A percentile compares a stretch with the other conserved stretches of the same genome.
phyloP scores from a whole-genome alignment of 257 asterid species.

The Capsicum rhomboideum region DNA sequence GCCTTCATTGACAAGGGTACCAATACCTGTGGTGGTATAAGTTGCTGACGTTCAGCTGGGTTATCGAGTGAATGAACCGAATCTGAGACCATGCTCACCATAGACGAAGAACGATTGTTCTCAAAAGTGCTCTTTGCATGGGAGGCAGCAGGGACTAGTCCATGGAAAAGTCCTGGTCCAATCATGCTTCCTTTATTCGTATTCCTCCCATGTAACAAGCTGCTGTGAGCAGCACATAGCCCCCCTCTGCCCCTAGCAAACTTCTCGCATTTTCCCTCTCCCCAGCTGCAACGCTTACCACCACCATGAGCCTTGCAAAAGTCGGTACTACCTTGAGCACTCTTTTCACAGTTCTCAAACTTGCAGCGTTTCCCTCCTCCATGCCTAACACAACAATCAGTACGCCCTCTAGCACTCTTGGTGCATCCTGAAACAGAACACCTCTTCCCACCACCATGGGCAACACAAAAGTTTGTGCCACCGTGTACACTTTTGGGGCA shows the following conservation, averaged over 20 bases:
- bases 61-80: slow-evolving; percentile 31
- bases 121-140: slow-evolving; percentile 24
- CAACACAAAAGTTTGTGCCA: slow-evolving; percentile 81
- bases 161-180: slow-evolving; percentile 72
- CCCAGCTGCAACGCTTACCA: slow-evolving; percentile 88
- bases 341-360: slow-evolving; percentile 75
- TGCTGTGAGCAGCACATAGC: slow-evolving; percentile 83
- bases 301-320: slow-evolving; percentile 97
- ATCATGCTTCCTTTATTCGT: slow-evolving; percentile 41
- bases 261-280: slow-evolving; percentile 71
- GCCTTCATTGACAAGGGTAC: slow-evolving; percentile 88
- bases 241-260: slow-evolving; percentile 88
- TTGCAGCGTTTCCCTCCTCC: slow-evolving; percentile 92
- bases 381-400: slow-evolving; percentile 77
- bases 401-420: slow-evolving; percentile 89
- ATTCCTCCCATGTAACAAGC: slow-evolving; percentile 49
- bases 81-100: slow-evolving; percentile 49
- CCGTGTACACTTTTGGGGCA: slow-evolving; percentile 96
- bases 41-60: slow-evolving; percentile 41
- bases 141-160: slow-evolving; percentile 42
- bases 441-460: slow-evolving; percentile 94
- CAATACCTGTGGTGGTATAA: slow-evolving; percentile 76
- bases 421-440: slow-evolving; percentile 69
- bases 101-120: slow-evolving; percentile 38
- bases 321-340: slow-evolving; percentile 94